A percentile compares a stretch with the other conserved stretches of the same genome.
phyloP scores from a whole-genome alignment of 352 stramenopile species.

The Saprolegnia diclina region DNA sequence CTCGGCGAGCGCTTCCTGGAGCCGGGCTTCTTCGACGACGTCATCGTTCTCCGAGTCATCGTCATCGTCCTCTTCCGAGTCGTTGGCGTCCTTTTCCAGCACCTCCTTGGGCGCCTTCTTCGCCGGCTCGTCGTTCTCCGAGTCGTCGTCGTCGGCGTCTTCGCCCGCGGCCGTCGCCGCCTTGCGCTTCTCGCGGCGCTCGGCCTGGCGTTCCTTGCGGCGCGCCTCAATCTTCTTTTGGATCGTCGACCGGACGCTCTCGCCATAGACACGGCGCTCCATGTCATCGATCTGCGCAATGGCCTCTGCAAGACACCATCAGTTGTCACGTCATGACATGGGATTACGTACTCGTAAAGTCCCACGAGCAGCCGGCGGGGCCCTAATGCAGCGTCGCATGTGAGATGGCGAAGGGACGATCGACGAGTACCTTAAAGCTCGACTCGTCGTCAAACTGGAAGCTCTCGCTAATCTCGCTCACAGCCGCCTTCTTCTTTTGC shows the following conservation, averaged over 20 bases:
- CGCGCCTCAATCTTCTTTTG: slow-evolving; percentile 83
- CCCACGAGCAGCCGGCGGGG: slow-evolving; percentile 65
- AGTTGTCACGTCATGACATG: neutral
- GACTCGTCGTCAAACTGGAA: slow-evolving; percentile 80
- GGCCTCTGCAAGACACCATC: slow-evolving; percentile 35
- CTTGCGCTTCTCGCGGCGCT: slow-evolving; percentile 24
- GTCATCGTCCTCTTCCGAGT: slow-evolving; percentile 35
- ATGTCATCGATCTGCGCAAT: slow-evolving; percentile 81
- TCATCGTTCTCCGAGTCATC: slow-evolving; percentile 49
- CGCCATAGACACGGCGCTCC: slow-evolving; percentile 43
- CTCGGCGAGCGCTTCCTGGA: slow-evolving; percentile 56
- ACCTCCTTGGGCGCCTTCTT: slow-evolving; percentile 33
- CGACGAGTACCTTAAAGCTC: slow-evolving; percentile 18
- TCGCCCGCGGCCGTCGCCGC: slow-evolving; percentile 35
- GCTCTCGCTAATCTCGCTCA: slow-evolving; percentile 66
- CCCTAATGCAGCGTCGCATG: slow-evolving; percentile 30
- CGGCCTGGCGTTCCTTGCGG: slow-evolving; percentile 42
- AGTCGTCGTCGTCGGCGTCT: slow-evolving; percentile 32
- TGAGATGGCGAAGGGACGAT: neutral
- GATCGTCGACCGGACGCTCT: slow-evolving; percentile 67
- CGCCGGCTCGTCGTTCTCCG: slow-evolving; percentile 28
- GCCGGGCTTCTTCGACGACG: slow-evolving; percentile 65
- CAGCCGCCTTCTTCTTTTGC: slow-evolving; percentile 34
- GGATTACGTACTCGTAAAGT: slow-evolving; percentile 62
- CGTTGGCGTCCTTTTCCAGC: slow-evolving; percentile 30